These are phyloP conservation scores for Cryoendolithus antarcticus DNA, from an alignment of 2,329 filamentous ascomycete species.

Conservation along the genomic window DNA sequence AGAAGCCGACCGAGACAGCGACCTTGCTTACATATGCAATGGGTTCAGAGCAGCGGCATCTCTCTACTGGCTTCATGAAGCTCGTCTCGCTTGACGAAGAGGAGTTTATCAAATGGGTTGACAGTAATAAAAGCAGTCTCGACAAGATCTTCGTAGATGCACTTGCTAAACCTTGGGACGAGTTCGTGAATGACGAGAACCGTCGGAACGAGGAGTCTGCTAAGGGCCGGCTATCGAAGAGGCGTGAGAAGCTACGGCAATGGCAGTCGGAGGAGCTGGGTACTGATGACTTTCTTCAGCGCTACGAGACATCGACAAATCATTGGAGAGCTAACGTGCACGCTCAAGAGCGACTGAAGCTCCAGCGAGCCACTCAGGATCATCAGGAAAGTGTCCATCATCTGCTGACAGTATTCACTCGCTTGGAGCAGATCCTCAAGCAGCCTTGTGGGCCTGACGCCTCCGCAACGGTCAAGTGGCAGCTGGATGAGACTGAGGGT, in stretches of 20 bases:
- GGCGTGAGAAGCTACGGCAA: conserved; percentile 68
- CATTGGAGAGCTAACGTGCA: conserved; percentile 96
- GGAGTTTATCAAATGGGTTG: conserved; percentile 77
- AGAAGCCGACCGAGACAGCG: conserved; percentile 75
- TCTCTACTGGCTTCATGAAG: conserved; percentile 68
- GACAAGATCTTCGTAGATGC: conserved; percentile 72
- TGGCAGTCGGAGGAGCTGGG: conserved; percentile 62
- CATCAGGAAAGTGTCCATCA: conserved; percentile 82
- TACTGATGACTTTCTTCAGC: conserved; percentile 58
- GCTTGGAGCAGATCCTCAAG: conserved; percentile 64
- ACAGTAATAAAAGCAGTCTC: conserved; percentile 64
- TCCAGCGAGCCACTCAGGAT: conserved; percentile 79
- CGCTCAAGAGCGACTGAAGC: conserved; percentile 79
- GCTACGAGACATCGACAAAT: conserved; percentile 76
- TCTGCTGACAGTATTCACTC: conserved; percentile 60
- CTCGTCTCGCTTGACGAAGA: conserved; percentile 82
- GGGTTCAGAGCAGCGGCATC: conserved; percentile 54
- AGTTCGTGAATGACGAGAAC: conserved; percentile 76
- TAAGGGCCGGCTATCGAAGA: conserved; percentile 55
- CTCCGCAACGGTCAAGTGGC: conserved; percentile 60
- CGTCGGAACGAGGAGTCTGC: conserved; percentile 64
- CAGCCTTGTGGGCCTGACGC: conserved; percentile 73
- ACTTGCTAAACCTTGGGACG: conserved; percentile 74
- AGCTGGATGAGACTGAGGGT: conserved; percentile 88
- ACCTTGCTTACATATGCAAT: conserved; percentile 61